phyloP scores from a whole-genome alignment of 257 asterid species.

The Capsicum rhomboideum region DNA sequence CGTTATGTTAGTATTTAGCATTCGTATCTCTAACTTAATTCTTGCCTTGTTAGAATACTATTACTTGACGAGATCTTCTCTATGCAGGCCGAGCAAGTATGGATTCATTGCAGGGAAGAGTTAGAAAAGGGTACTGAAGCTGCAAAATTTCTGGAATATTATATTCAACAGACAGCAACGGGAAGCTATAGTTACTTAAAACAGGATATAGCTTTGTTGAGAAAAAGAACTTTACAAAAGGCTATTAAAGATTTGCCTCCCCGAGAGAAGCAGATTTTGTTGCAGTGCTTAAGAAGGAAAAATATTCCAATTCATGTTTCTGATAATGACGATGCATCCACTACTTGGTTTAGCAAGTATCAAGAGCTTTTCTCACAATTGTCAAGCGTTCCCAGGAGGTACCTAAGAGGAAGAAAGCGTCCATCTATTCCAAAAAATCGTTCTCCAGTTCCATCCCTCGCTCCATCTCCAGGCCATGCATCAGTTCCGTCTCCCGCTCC shows the following conservation, averaged over 20 bases:
- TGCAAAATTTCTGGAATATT: conserved; percentile 15
- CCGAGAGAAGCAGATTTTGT: conserved; percentile 21
- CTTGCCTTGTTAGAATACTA: neutral
- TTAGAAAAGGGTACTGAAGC: conserved; percentile 22
- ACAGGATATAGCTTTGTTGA: conserved; percentile 18
- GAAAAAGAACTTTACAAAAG: conserved; percentile 22
- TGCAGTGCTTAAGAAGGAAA: conserved; percentile 34
- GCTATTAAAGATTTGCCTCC: conserved; percentile 29
- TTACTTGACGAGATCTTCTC: neutral
- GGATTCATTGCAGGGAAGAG: conserved; percentile 36
- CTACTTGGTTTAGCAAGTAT: conserved; percentile 9
- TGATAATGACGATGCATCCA: neutral
- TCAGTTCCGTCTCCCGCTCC: neutral
- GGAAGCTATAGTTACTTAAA: neutral
- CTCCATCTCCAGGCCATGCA: neutral
- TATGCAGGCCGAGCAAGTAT: conserved; percentile 39
- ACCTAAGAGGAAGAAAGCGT: conserved; percentile 28
- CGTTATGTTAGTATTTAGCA: neutral
- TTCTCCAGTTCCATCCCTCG: neutral
- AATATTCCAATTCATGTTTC: conserved; percentile 4
- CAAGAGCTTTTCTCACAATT: conserved; percentile 25
- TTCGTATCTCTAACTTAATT: neutral
- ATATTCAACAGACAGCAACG: conserved; percentile 6
- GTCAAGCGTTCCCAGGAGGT: conserved; percentile 51
- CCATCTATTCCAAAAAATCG: neutral